Percentiles rank a stretch among this genome's conserved stretches.
phyloP scores from a whole-genome alignment of 2,329 filamentous ascomycete genomes.

The Alternaria postmessia region DNA sequence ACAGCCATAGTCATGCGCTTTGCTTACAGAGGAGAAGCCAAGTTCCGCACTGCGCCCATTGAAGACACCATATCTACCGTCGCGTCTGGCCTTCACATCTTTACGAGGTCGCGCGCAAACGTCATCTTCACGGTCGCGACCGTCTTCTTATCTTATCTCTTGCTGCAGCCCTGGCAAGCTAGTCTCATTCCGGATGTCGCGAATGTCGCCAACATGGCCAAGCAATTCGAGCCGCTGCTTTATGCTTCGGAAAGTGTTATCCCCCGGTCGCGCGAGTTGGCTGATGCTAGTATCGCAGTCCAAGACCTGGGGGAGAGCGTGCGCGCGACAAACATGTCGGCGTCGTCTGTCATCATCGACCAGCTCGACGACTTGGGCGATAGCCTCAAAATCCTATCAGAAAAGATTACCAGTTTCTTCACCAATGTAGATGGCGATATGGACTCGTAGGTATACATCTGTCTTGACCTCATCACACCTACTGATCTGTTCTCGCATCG shows the following conservation, averaged over 20 bases:
- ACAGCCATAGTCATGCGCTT: conserved; percentile 78
- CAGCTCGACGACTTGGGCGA: conserved; percentile 88
- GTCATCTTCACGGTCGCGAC: conserved; percentile 69
- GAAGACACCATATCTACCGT: conserved; percentile 74
- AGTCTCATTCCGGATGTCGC: conserved; percentile 83
- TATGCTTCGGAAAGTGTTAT: conserved; percentile 93
- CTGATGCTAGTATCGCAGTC: conserved; percentile 90
- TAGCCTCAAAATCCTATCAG: conserved; percentile 80
- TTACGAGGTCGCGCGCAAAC: conserved; percentile 75
- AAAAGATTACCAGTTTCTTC: conserved; percentile 91
- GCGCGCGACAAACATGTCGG: conserved; percentile 88
- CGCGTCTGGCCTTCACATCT: conserved; percentile 64
- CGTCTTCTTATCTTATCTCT: conserved; percentile 69
- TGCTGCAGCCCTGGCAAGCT: conserved; percentile 71
- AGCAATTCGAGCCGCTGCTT: conserved; percentile 91
- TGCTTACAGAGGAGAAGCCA: conserved; percentile 84
- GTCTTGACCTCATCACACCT: not conserved
- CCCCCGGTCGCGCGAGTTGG: conserved; percentile 83
- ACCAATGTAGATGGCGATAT: conserved; percentile 93
- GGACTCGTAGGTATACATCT: conserved; percentile 68
- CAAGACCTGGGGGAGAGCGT: conserved; percentile 95
- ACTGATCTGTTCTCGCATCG: conserved; percentile 18
- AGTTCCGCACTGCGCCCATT: conserved; percentile 85
- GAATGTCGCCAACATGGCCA: conserved; percentile 87
- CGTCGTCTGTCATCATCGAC: conserved; percentile 82